A percentile compares a stretch with the other conserved stretches of the same genome.
phyloP scores from a whole-genome alignment of 768 basidiomycete genomes.

The Glaciozyma martinii region DNA sequence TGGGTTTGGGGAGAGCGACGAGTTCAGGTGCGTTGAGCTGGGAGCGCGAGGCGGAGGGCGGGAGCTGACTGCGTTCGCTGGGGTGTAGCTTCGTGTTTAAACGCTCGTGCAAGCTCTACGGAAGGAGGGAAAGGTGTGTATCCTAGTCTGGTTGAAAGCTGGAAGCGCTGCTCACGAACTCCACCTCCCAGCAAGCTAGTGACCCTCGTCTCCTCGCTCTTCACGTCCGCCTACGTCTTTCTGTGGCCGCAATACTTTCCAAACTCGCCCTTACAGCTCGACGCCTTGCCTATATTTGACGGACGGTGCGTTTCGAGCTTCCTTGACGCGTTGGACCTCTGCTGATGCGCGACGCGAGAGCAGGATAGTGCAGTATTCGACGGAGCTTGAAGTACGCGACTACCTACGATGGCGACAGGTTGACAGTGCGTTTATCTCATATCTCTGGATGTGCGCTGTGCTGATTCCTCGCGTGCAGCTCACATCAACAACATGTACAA shows the following conservation, averaged over 20 bases:
- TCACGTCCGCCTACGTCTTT: slow-evolving; percentile 83
- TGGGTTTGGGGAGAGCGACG: slow-evolving; percentile 93
- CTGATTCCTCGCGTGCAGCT: slow-evolving; percentile 46
- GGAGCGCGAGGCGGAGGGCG: background rate
- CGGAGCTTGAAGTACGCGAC: slow-evolving; percentile 62
- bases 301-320: slow-evolving; percentile 55
- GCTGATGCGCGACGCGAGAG: background rate
- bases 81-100: slow-evolving; percentile 72
- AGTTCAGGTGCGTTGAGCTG: slow-evolving; percentile 62
- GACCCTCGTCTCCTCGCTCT: slow-evolving; percentile 69
- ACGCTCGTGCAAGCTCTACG: slow-evolving; percentile 65
- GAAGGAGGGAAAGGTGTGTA: slow-evolving; percentile 54
- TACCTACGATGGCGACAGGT: slow-evolving; percentile 95
- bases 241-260: slow-evolving; percentile 77
- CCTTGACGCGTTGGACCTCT: background rate
- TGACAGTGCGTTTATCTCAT: slow-evolving; percentile 59
- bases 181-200: slow-evolving; percentile 61
- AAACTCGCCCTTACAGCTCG: slow-evolving; percentile 53
- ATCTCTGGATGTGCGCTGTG: background rate
- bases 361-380: slow-evolving; percentile 52
- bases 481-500: slow-evolving; percentile 99
- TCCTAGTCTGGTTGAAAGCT: background rate
- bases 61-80: background rate
- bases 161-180: background rate
- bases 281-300: slow-evolving; percentile 75